A percentile compares a stretch with the other conserved stretches of the same genome.
Evolutionary conservation across 768 basidiomycete genomes (phyloP).

Genomic region (Collybia mongolica): DNA sequence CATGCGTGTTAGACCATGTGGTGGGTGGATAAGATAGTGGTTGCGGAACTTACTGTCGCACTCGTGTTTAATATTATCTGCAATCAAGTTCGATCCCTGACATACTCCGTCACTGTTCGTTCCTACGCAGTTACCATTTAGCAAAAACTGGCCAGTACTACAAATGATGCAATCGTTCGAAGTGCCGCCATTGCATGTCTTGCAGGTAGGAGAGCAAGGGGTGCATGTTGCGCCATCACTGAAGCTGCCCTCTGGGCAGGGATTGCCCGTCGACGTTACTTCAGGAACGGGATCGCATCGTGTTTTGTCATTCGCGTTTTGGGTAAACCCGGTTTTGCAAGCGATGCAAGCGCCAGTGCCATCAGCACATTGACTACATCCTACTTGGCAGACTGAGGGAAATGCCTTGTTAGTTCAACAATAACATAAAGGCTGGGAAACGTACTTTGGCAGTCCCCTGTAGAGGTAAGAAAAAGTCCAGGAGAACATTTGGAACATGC

Average conservation of each 20-base stretch:
- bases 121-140: constrained; percentile 71
- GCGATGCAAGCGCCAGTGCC: constrained; percentile 67
- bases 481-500: constrained; percentile 71
- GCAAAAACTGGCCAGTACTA: constrained; percentile 53
- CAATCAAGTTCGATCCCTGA: constrained; percentile 65
- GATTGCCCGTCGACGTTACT: constrained; percentile 46
- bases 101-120: constrained; percentile 72
- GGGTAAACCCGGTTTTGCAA: constrained; percentile 71
- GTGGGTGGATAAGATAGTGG: background rate
- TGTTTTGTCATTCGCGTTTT: constrained; percentile 63
- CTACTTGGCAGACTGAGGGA: constrained; percentile 62
- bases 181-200: constrained; percentile 66
- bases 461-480: constrained; percentile 73
- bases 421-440: constrained; percentile 3
- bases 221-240: constrained; percentile 49
- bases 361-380: constrained; percentile 70
- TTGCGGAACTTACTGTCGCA: constrained; percentile 68
- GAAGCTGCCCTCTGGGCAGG: constrained; percentile 71
- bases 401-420: constrained; percentile 6
- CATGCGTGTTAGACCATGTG: constrained; percentile 3
- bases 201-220: constrained; percentile 63
- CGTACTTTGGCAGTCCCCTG: constrained; percentile 73
- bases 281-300: constrained; percentile 57
- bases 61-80: constrained; percentile 78
- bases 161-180: constrained; percentile 76